A percentile compares a stretch with the other conserved stretches of the same genome.
Conservation (phyloP, 768 basidiomycete genomes). For the Boletus tomentosulus region DNA sequence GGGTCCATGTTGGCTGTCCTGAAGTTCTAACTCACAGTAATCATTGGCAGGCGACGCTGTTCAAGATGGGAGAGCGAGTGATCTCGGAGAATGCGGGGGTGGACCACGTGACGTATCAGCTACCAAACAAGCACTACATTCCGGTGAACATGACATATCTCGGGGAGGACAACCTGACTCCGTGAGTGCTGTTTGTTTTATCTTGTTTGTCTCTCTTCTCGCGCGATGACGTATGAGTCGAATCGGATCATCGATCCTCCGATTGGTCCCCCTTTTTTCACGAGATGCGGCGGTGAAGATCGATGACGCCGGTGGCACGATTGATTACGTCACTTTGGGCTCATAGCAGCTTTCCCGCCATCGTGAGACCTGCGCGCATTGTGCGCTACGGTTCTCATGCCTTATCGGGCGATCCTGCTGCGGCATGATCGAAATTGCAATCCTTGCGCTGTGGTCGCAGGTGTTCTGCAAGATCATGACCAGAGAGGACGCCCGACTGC, state of each 20-base stretch:
- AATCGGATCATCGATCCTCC: neutral
- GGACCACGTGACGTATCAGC: conserved; percentile 57
- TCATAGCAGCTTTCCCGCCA: conserved; percentile 2
- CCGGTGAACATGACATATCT: conserved; percentile 80
- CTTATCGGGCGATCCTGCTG: conserved; percentile 6
- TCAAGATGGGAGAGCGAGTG: conserved; percentile 79
- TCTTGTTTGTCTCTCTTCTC: neutral
- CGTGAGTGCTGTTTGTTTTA: conserved; percentile 40
- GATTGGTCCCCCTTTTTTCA: conserved; percentile 9
- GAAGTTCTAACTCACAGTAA: neutral
- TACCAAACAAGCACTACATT: conserved; percentile 96
- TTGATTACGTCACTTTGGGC: conserved; percentile 22
- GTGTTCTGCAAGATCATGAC: neutral
- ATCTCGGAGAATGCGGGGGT: conserved; percentile 62
- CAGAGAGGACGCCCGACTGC: neutral
- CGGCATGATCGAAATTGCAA: conserved; percentile 3
- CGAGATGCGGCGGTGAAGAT: conserved; percentile 17
- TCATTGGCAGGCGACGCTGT: conserved; percentile 72
- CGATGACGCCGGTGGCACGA: conserved; percentile 29
- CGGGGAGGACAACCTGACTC: conserved; percentile 64
- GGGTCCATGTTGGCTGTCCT: conserved; percentile 11
- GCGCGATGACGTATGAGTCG: conserved; percentile 19
- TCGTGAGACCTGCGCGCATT: conserved; percentile 16
- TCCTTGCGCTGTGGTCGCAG: neutral
- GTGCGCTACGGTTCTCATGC: neutral